These are phyloP conservation scores for Stemphylium lycopersici DNA, from an alignment of 2,329 filamentous ascomycete genomes.

Conservation along the genomic window DNA sequence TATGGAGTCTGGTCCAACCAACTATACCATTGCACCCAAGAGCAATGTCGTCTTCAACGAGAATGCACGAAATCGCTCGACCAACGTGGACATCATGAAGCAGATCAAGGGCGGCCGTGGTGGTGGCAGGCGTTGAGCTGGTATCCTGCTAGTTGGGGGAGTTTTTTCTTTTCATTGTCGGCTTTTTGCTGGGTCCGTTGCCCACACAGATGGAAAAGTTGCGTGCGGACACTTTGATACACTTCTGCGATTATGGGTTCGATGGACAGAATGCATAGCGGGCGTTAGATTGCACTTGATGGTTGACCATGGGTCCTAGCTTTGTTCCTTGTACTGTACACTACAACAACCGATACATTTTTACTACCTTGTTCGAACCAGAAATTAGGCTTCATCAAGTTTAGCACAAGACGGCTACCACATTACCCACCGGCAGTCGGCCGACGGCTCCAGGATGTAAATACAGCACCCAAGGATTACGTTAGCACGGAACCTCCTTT, in stretches of 20 bases:
- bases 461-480: too few relatives aligned
- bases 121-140: constrained; percentile 28
- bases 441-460: too few relatives aligned
- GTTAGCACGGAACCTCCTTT: too few relatives aligned
- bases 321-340: constrained; percentile 1
- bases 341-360: neutral
- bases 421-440: too few relatives aligned
- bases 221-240: neutral
- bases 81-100: constrained; percentile 41
- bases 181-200: neutral
- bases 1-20: constrained; percentile 63
- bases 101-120: constrained; percentile 37
- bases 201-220: neutral
- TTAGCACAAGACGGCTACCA: too few relatives aligned
- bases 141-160: neutral
- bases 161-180: neutral
- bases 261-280: constrained; percentile 15
- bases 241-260: neutral
- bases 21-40: constrained; percentile 68
- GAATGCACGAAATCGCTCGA: constrained; percentile 29
- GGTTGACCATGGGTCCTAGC: neutral
- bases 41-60: constrained; percentile 54
- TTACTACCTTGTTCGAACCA: neutral
- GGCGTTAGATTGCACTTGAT: constrained; percentile 11
- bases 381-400: neutral